Conservation (phyloP, 169 alveolate species). For the Eimeria falciformis region DNA sequence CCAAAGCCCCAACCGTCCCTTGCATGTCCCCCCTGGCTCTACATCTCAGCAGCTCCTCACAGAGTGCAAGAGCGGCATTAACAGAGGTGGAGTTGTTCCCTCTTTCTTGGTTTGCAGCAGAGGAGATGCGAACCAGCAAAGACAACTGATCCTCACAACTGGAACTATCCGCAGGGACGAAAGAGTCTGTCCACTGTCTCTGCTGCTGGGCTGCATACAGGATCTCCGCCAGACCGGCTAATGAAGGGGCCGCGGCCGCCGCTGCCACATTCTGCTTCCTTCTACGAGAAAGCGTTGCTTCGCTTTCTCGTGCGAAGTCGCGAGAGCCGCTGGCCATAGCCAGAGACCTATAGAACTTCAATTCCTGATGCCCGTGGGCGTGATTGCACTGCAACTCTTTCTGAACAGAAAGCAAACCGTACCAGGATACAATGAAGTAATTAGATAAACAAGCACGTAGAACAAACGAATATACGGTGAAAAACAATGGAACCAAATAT, state of each 20-base stretch:
- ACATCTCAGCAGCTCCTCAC: constrained; percentile 51
- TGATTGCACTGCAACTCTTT: constrained; percentile 61
- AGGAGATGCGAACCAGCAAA: too few species aligned
- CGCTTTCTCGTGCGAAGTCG: constrained; percentile 66
- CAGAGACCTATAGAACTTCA: constrained; percentile 23
- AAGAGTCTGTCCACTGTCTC: not conserved
- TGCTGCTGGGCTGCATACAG: not conserved
- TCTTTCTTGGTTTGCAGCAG: too few species aligned
- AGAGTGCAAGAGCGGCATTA: constrained; percentile 21
- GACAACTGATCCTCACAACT: too few species aligned
- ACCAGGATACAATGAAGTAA: not conserved
- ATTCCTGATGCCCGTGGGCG: constrained; percentile 68
- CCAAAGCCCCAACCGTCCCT: constrained; percentile 31
- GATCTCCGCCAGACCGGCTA: not conserved
- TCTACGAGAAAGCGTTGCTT: constrained; percentile 40
- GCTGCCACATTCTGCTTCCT: not conserved
- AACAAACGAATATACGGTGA: too few species aligned
- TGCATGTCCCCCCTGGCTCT: not conserved
- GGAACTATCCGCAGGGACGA: not conserved
- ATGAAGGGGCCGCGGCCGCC: not conserved
- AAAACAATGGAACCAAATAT: not conserved
- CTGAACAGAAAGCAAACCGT: constrained; percentile 6
- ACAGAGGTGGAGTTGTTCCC: too few species aligned
- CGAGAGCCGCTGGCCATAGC: constrained; percentile 64
- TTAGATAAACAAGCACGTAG: too few species aligned